phyloP scores from a whole-genome alignment of 495 filamentous ascomycete genomes.

The Penicillium goetzii region DNA sequence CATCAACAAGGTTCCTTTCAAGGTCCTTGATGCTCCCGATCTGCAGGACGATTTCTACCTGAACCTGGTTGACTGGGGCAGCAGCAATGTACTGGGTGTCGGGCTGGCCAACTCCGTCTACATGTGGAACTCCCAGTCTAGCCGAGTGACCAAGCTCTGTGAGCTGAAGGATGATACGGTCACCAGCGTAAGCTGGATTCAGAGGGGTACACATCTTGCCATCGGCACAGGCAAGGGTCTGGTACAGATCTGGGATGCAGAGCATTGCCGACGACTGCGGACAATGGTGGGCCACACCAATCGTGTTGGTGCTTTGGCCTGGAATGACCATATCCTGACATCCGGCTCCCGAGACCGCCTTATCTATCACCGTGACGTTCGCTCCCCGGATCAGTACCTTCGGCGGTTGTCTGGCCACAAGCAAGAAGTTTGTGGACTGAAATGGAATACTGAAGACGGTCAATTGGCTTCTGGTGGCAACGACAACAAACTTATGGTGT shows the following conservation, averaged over 20 bases:
- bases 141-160: slow-evolving; percentile 88
- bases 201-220: slow-evolving; percentile 88
- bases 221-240: slow-evolving; percentile 93
- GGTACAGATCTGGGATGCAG: slow-evolving; percentile 97
- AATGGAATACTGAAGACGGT: slow-evolving; percentile 94
- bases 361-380: slow-evolving; percentile 94
- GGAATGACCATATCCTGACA: slow-evolving; percentile 97
- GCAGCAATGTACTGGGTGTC: slow-evolving; percentile 87
- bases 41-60: slow-evolving; percentile 97
- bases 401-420: slow-evolving; percentile 86
- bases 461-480: slow-evolving; percentile 97
- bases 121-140: slow-evolving; percentile 93
- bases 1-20: slow-evolving; percentile 95
- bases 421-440: slow-evolving; percentile 96
- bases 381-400: slow-evolving; percentile 87
- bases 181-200: slow-evolving; percentile 97
- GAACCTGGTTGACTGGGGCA: slow-evolving; percentile 98
- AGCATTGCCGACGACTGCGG: slow-evolving; percentile 77
- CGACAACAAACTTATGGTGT: slow-evolving; percentile 97
- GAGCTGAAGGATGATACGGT: slow-evolving; percentile 92
- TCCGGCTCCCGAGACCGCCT: slow-evolving; percentile 91
- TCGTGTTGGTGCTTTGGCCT: slow-evolving; percentile 87
- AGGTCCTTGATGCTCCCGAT: slow-evolving; percentile 95
- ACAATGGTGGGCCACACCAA: slow-evolving; percentile 97
- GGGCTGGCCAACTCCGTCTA: slow-evolving; percentile 94